Conservation (phyloP, 2,329 filamentous ascomycete species). For the Scedosporium minutisporum region DNA sequence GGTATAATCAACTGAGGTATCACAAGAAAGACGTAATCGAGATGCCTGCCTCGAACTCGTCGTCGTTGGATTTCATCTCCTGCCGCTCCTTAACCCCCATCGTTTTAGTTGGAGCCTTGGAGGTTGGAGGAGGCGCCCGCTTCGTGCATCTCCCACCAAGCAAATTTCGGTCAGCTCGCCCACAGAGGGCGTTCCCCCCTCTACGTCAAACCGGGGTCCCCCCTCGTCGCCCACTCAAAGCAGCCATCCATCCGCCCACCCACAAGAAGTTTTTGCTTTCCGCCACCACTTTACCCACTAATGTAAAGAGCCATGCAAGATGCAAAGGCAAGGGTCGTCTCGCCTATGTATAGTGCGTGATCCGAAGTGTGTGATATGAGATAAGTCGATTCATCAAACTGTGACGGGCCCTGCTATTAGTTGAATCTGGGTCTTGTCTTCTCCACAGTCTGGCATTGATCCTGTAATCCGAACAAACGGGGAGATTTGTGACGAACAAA, state of each 20-base stretch:
- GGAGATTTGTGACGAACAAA: no score
- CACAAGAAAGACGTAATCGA: not conserved
- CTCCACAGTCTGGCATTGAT: no score
- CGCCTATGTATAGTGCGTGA: not conserved
- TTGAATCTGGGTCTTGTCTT: not conserved
- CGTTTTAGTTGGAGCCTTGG: no score
- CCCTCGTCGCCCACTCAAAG: not conserved
- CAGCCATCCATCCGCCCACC: not conserved
- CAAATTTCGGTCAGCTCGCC: not conserved
- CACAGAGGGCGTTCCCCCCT: not conserved
- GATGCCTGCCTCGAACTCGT: not conserved
- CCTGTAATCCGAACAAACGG: no score
- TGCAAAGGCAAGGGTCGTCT: not conserved
- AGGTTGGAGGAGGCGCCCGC: not conserved
- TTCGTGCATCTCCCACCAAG: not conserved
- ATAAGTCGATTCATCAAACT: not conserved
- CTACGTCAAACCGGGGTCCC: not conserved
- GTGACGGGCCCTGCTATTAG: not conserved
- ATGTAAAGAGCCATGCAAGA: not conserved
- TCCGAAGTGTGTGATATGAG: not conserved
- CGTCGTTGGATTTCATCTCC: not conserved
- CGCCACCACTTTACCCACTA: not conserved
- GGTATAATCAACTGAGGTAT: not conserved
- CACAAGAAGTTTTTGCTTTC: not conserved
- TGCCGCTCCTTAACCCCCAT: not conserved